Evolutionary conservation across 2,329 filamentous ascomycete species (phyloP), one percentile per base, ranked within the genome.

Genomic region (Fusarium albidum): DNA sequence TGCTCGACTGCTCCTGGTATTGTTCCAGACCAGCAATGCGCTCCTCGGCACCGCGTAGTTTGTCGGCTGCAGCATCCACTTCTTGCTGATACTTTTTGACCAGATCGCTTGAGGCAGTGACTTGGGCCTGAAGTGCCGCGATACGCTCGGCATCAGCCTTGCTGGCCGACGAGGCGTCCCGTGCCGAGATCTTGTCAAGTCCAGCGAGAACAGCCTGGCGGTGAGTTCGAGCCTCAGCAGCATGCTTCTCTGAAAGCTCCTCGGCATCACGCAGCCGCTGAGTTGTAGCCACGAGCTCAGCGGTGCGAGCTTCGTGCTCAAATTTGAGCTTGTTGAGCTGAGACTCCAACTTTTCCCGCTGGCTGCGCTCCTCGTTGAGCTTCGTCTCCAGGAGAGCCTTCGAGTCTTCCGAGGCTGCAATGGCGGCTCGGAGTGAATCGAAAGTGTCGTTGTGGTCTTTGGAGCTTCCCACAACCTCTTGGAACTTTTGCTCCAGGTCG

Each of bases 1-100:
- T 86, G 73, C 93, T 98, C 5, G 93, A 90, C 74, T 99, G 95
- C 70, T 99, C 95, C 75, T 99, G 95, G 72, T 98, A 98, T 25
- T 92, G 91, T 73, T 99, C 95, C 4, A 99, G 82, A 7, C 95
- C 95, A 6, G 95, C 96, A 71, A 99, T 98, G 34, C 95, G 88
- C 77, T 98, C 96, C 75, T 99, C 96, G 4, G 95, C 95, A 52
- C 89, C 89, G 46, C 95, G 89, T 46, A 99, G 81, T 71, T 93
- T 96, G 69, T 97, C 92, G 0, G 92, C 89, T 4, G 93, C 92
- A 21, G 82, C 77, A 71, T 99, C 92, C 1, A 93, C 94, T 53
- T 96, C 93, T 55, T 88, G 82, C 71, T 97, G 92, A 65, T 96
- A 96, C 68, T 92, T 92, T 72, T 89, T 90, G 25, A 93, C 92